Evolutionary conservation across 495 filamentous ascomycete genomes (phyloP).

Genomic region (Neurospora sp.): DNA sequence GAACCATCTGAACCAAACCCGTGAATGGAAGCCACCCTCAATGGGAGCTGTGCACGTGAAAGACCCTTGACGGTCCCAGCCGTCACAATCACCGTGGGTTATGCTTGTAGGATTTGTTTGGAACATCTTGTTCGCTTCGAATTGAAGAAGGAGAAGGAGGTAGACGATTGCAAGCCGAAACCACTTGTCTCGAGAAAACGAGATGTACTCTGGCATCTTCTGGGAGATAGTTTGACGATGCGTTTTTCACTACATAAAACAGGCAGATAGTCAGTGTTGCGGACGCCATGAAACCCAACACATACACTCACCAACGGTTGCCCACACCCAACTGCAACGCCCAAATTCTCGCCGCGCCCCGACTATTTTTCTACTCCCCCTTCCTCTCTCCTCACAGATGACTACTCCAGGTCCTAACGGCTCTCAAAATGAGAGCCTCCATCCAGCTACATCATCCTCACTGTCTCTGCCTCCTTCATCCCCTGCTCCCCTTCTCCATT

Average conservation of each 20-base stretch:
- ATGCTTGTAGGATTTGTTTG: background rate
- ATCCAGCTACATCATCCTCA: background rate
- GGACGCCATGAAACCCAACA: background rate
- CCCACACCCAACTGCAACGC: background rate
- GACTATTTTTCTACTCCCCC: background rate
- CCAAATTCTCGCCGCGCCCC: background rate
- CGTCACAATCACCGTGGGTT: too few relatives aligned
- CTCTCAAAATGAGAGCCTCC: background rate
- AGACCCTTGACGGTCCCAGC: too few relatives aligned
- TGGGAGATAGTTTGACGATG: background rate
- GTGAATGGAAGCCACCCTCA: too few relatives aligned
- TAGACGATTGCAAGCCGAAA: background rate
- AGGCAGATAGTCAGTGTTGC: background rate
- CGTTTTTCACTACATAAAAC: background rate
- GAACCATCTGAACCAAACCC: too few relatives aligned
- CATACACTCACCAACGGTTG: background rate
- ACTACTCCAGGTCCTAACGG: background rate
- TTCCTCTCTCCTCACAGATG: background rate
- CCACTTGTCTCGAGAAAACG: background rate
- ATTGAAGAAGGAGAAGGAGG: background rate
- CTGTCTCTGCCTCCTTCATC: constrained; percentile 1
- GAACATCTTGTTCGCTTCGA: background rate
- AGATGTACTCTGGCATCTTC: background rate
- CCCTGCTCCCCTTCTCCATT: constrained; percentile 12
- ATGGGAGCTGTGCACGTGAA: too few relatives aligned